Conservation (phyloP, 805 yeast species). For the Saturnispora ahearnii region DNA sequence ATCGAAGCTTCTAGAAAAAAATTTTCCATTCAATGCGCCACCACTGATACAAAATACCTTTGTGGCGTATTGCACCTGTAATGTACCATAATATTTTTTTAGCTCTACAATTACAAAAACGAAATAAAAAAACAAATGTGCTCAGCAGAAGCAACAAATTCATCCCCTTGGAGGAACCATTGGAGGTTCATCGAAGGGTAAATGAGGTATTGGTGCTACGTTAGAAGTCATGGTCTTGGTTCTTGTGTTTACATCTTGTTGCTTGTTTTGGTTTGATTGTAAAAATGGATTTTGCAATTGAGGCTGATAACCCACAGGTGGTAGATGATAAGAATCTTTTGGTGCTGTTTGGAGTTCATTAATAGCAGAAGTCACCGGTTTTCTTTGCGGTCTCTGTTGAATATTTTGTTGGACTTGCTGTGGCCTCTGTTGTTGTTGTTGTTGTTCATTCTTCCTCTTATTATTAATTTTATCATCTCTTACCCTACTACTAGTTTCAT, state of each 20-base stretch:
- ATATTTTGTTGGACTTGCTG: neutral
- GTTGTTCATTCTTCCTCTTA: neutral
- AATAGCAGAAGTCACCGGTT: neutral
- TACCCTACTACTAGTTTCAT: neutral
- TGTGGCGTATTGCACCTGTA: neutral
- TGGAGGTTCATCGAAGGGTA: slow-evolving; percentile 1
- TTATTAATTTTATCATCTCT: neutral
- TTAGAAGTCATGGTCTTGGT: neutral
- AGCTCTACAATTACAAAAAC: neutral
- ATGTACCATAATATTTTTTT: neutral
- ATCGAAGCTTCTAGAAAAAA: neutral
- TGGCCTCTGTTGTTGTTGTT: neutral
- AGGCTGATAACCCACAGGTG: neutral
- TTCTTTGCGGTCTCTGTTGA: neutral
- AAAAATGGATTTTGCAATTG: slow-evolving; percentile 2
- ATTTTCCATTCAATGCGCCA: neutral
- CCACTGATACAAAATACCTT: neutral
- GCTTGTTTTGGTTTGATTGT: neutral
- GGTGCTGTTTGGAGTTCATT: neutral
- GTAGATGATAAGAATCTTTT: neutral
- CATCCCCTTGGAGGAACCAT: neutral
- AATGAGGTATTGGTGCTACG: neutral
- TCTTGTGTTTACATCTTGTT: neutral
- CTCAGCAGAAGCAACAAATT: neutral
- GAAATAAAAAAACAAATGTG: neutral